A percentile compares a stretch with the other conserved stretches of the same genome.
phyloP scores from a whole-genome alignment of 1,284 basidiomycete species.

The Ganoderma boninense region DNA sequence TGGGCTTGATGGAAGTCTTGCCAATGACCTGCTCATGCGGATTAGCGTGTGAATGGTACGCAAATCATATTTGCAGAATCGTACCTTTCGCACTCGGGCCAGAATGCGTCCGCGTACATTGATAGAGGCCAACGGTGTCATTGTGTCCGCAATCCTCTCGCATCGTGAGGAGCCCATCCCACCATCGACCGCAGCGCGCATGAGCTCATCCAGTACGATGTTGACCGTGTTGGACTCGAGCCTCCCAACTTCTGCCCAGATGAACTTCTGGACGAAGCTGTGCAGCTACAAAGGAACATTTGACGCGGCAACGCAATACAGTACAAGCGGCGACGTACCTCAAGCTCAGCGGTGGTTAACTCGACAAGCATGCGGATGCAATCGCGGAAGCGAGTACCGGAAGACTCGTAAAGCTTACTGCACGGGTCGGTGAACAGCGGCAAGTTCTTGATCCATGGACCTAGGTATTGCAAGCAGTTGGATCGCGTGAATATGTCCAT shows the following conservation, averaged over 20 bases:
- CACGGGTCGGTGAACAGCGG: conserved; percentile 76
- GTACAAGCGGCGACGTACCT: conserved; percentile 52
- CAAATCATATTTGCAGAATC: conserved; percentile 25
- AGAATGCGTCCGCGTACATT: conserved; percentile 82
- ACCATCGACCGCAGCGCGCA: conserved; percentile 82
- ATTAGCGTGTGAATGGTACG: neutral
- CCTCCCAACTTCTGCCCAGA: conserved; percentile 81
- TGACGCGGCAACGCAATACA: conserved; percentile 20
- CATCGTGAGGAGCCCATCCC: conserved; percentile 80
- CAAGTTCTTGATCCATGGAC: conserved; percentile 88
- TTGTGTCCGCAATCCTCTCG: conserved; percentile 78
- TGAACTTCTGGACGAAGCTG: conserved; percentile 70
- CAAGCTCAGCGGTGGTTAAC: conserved; percentile 73
- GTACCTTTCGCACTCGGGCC: conserved; percentile 79
- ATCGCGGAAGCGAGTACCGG: conserved; percentile 77
- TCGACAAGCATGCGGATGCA: conserved; percentile 81
- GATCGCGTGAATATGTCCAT: conserved; percentile 62
- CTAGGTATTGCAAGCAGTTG: conserved; percentile 81
- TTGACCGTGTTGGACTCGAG: conserved; percentile 75
- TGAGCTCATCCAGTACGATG: conserved; percentile 78
- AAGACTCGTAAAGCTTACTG: conserved; percentile 69
- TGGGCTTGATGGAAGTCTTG: conserved; percentile 72
- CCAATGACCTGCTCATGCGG: conserved; percentile 65
- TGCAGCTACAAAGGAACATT: conserved; percentile 58
- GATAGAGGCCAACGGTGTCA: conserved; percentile 80